Evolutionary conservation across 1,284 basidiomycete genomes (phyloP).

Genomic region (Apiotrichum sp.): DNA sequence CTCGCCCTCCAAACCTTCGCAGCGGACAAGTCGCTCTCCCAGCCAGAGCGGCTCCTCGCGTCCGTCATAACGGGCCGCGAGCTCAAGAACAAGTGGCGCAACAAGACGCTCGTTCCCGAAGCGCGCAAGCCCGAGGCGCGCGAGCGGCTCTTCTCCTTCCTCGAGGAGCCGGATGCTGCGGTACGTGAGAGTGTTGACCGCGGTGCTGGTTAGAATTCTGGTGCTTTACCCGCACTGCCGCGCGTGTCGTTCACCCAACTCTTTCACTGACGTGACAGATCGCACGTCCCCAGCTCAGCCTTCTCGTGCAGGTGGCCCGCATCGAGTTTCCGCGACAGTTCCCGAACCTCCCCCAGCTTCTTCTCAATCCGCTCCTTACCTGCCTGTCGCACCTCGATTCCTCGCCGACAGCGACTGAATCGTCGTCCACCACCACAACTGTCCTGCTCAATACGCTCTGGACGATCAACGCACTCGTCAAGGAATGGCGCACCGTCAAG

Average conservation of each 20-base stretch:
- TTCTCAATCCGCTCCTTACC: conserved; percentile 36
- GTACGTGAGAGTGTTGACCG: conserved; percentile 17
- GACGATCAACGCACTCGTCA: conserved; percentile 47
- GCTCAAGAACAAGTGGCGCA: conserved; percentile 46
- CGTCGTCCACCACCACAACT: conserved; percentile 28
- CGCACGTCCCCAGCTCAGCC: conserved; percentile 41
- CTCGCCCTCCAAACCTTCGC: conserved; percentile 38
- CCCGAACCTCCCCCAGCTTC: conserved; percentile 35
- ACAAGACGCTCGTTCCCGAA: conserved; percentile 43
- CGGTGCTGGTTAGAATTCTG: too few relatives aligned
- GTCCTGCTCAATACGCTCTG: conserved; percentile 45
- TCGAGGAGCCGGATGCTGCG: conserved; percentile 38
- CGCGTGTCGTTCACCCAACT: too few relatives aligned
- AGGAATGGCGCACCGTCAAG: conserved; percentile 46
- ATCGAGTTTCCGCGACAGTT: conserved; percentile 41
- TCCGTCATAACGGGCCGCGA: conserved; percentile 43
- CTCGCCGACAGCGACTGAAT: conserved; percentile 7
- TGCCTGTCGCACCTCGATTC: conserved; percentile 28
- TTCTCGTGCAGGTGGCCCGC: conserved; percentile 42
- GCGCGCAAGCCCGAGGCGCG: conserved; percentile 40
- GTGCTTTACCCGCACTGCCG: too few relatives aligned
- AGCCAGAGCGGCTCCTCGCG: conserved; percentile 39
- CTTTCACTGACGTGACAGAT: conserved; percentile 25
- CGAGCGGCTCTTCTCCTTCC: conserved; percentile 40
- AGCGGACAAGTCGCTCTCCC: conserved; percentile 28